These are phyloP conservation scores for Lachancea waltii DNA, from an alignment of 805 yeast genomes.

Conservation along the genomic window DNA sequence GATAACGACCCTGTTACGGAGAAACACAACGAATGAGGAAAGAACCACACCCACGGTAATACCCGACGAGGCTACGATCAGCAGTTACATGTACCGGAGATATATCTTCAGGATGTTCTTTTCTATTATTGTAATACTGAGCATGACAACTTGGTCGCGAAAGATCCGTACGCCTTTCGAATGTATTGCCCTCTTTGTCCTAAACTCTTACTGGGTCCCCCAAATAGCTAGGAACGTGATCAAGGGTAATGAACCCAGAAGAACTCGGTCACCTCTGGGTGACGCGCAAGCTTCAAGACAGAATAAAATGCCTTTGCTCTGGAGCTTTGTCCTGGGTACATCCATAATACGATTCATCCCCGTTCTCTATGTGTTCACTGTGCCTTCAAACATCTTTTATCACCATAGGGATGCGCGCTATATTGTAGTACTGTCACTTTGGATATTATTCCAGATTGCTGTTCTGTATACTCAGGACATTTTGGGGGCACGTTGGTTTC, in stretches of 20 bases:
- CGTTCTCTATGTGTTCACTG: constrained; percentile 50
- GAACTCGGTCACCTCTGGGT: constrained; percentile 11
- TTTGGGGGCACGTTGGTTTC: constrained; percentile 77
- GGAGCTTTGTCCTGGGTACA: constrained; percentile 72
- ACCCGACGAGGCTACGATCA: constrained; percentile 49
- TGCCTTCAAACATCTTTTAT: constrained; percentile 53
- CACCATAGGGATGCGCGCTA: constrained; percentile 58
- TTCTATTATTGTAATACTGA: constrained; percentile 50
- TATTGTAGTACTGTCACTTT: constrained; percentile 40
- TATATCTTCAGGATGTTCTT: constrained; percentile 48
- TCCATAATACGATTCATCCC: constrained; percentile 60
- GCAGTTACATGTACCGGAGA: constrained; percentile 52
- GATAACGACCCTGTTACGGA: constrained; percentile 60
- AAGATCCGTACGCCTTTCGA: constrained; percentile 51
- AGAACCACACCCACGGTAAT: constrained; percentile 26
- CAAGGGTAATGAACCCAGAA: constrained; percentile 26
- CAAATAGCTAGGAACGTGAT: constrained; percentile 67
- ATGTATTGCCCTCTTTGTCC: constrained; percentile 40
- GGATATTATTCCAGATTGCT: constrained; percentile 56
- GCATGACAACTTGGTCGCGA: constrained; percentile 58
- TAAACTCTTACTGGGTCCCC: constrained; percentile 82
- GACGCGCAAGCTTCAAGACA: constrained; percentile 13
- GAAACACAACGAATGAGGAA: constrained; percentile 30
- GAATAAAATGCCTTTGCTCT: constrained; percentile 51
- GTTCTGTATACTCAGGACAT: constrained; percentile 56